A percentile compares a stretch with the other conserved stretches of the same genome.
Conservation (phyloP, 352 stramenopile species). For the Globisporangium ultimum region DNA sequence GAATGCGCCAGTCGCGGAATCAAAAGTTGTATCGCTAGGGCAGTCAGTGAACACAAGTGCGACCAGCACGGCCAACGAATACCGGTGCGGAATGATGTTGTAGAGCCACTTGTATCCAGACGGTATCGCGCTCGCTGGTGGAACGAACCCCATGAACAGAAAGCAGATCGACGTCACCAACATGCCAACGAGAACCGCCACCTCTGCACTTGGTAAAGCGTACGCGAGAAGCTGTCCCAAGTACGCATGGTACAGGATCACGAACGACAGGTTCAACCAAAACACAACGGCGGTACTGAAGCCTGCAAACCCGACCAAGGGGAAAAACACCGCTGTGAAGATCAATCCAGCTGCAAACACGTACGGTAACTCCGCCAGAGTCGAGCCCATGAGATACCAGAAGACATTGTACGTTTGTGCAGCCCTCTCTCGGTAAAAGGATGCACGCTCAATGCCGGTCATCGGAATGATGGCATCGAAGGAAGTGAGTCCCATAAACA, state of each 20-base stretch:
- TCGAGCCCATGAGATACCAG: conserved; percentile 68
- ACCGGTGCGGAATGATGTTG: conserved; percentile 1
- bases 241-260: conserved; percentile 46
- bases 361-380: conserved; percentile 70
- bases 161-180: conserved; percentile 35
- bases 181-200: conserved; percentile 23
- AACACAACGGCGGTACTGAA: conserved; percentile 44
- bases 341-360: conserved; percentile 21
- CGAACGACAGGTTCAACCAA: conserved; percentile 56
- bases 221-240: conserved; percentile 67
- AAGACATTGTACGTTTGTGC: conserved; percentile 79
- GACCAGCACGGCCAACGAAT: background rate
- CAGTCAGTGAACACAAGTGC: conserved; percentile 10
- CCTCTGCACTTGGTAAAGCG: conserved; percentile 25
- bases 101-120: conserved; percentile 12
- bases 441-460: conserved; percentile 60
- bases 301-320: conserved; percentile 40
- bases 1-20: background rate
- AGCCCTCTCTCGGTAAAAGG: conserved; percentile 47
- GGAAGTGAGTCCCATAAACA: conserved; percentile 70
- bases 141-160: conserved; percentile 42
- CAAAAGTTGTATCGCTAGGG: background rate
- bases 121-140: conserved; percentile 22
- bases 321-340: conserved; percentile 63
- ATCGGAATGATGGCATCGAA: conserved; percentile 67